phyloP scores from a whole-genome alignment of 441 rosid species.

The Populus tomentosa region DNA sequence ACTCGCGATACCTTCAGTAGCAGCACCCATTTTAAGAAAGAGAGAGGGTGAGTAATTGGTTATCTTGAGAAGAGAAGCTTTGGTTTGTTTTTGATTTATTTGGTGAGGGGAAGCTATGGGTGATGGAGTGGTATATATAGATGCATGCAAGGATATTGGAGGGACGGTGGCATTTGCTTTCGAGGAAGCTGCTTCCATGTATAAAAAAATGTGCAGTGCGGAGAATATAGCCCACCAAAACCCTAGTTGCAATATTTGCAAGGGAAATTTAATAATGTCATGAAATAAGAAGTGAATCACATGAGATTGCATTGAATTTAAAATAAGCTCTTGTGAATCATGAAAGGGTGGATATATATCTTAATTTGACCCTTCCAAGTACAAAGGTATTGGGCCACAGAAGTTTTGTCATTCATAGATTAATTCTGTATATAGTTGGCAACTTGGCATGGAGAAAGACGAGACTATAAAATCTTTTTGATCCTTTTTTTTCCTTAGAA shows the following conservation, averaged over 20 bases:
- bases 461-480: no score
- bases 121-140: background rate
- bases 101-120: background rate
- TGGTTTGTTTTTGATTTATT: background rate
- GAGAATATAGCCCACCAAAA: conserved; percentile 5
- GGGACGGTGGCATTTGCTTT: conserved; percentile 13
- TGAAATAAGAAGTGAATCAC: conserved; percentile 2
- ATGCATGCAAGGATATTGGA: background rate
- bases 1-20: conserved; percentile 8
- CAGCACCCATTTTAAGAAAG: conserved; percentile 33
- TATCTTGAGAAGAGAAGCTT: background rate
- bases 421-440: no score
- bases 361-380: conserved; percentile 3
- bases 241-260: background rate
- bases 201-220: background rate
- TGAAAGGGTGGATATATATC: background rate
- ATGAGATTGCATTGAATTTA: conserved; percentile 10
- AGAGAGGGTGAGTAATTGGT: background rate
- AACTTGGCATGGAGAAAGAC: no score
- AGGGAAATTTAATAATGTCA: background rate
- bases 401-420: background rate
- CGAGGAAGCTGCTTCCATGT: conserved; percentile 1
- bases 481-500: no score
- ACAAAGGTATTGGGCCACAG: background rate
- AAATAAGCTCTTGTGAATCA: conserved; percentile 1